phyloP scores from a whole-genome alignment of 208 protist genomes.

The Trypanosomatidae sp. region DNA sequence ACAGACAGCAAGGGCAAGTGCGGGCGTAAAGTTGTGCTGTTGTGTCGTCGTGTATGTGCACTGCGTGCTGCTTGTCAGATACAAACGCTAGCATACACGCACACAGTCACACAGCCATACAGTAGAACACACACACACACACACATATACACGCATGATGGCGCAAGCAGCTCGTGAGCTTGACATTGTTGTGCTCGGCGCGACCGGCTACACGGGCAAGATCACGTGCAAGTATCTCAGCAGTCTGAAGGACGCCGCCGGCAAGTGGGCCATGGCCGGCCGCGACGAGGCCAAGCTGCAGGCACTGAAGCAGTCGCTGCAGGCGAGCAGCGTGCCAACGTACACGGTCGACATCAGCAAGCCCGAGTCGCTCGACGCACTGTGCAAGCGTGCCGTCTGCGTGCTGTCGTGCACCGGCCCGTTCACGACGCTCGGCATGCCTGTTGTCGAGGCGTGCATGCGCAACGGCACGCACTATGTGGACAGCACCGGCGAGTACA shows the following conservation, averaged over 20 bases:
- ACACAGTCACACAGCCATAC: constrained; percentile 2
- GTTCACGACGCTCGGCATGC: constrained; percentile 67
- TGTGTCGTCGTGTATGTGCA: no score
- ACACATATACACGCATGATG: background rate
- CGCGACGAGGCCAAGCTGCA: constrained; percentile 49
- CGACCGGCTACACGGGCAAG: constrained; percentile 77
- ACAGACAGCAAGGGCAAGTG: no score
- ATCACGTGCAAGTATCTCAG: constrained; percentile 60
- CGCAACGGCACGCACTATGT: constrained; percentile 72
- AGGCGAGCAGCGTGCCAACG: constrained; percentile 12
- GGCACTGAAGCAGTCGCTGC: constrained; percentile 32
- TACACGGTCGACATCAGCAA: constrained; percentile 30
- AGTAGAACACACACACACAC: constrained; percentile 1
- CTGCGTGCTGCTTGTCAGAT: no score
- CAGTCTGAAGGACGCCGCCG: constrained; percentile 5
- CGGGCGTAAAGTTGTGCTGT: no score
- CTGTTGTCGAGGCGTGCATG: constrained; percentile 80
- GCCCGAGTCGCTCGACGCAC: constrained; percentile 31
- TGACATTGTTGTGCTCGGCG: constrained; percentile 69
- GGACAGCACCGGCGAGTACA: constrained; percentile 86
- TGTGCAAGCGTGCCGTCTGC: constrained; percentile 25
- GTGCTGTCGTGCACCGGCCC: constrained; percentile 73
- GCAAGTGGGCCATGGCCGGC: constrained; percentile 64
- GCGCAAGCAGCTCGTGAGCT: constrained; percentile 12
- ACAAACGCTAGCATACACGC: background rate